Percentiles rank a stretch among this genome's conserved stretches.
These are phyloP conservation scores for Ichthyophthirius multifiliis DNA, from an alignment of 169 alveolate genomes.

Conservation along the genomic window DNA sequence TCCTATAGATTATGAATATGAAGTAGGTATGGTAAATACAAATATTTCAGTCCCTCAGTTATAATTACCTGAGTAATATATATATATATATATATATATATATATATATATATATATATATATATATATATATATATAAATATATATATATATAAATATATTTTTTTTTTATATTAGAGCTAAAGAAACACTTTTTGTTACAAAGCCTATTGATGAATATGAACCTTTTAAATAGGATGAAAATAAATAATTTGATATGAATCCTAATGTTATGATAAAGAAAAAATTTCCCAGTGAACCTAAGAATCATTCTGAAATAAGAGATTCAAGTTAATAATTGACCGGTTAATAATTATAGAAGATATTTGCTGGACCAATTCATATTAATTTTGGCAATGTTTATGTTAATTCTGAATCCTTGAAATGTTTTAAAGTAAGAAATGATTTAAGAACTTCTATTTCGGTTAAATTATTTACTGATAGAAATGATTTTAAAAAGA, in stretches of 20 bases:
- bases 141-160: not conserved
- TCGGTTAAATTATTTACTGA: constrained; percentile 72
- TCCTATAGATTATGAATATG: constrained; percentile 66
- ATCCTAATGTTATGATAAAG: constrained; percentile 38
- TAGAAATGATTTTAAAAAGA: constrained; percentile 54
- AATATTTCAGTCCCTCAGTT: constrained; percentile 52
- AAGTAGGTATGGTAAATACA: constrained; percentile 63
- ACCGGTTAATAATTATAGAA: constrained; percentile 74
- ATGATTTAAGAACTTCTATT: constrained; percentile 65
- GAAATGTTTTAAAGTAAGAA: constrained; percentile 72
- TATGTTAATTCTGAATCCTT: constrained; percentile 69
- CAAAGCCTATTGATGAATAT: constrained; percentile 79
- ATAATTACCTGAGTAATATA: constrained; percentile 46
- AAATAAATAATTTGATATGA: constrained; percentile 30
- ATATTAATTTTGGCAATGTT: constrained; percentile 67
- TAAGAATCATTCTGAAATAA: constrained; percentile 76
- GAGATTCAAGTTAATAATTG: constrained; percentile 73
- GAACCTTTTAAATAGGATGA: constrained; percentile 39
- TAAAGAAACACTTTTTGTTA: constrained; percentile 74
- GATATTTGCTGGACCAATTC: constrained; percentile 78
- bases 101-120: too few species aligned
- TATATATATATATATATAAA: not conserved
- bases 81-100: not conserved
- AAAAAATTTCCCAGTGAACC: constrained; percentile 71
- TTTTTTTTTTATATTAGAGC: constrained; percentile 6